phyloP scores from a whole-genome alignment of 2,329 filamentous ascomycete species.

The Ascochyta lentis region DNA sequence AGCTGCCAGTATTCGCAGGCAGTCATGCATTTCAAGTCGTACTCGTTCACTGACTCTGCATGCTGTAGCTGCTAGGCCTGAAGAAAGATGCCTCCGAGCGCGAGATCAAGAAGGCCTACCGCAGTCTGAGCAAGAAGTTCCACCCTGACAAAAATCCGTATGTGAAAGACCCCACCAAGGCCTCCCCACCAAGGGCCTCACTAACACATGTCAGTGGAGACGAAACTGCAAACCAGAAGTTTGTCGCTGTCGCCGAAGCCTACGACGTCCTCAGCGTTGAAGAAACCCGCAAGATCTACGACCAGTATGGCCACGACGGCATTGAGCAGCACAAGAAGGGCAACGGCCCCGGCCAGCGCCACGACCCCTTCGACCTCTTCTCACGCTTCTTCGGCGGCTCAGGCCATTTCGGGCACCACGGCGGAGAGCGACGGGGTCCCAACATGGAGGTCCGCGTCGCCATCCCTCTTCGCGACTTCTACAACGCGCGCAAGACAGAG shows the following conservation, averaged over 20 bases:
- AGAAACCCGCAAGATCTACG: conserved; percentile 86
- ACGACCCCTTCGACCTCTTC: conserved; percentile 95
- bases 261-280: conserved; percentile 88
- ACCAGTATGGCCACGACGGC: conserved; percentile 91
- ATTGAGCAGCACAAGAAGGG: conserved; percentile 82
- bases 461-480: conserved; percentile 87
- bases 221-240: conserved; percentile 82
- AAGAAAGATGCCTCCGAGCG: conserved; percentile 79
- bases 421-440: conserved; percentile 80
- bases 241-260: conserved; percentile 91
- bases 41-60: conserved; percentile 21
- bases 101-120: conserved; percentile 93
- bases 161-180: conserved; percentile 43
- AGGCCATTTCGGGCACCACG: conserved; percentile 79
- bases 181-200: background rate
- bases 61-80: conserved; percentile 75
- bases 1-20: background rate
- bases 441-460: conserved; percentile 87
- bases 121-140: conserved; percentile 89
- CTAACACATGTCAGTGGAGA: conserved; percentile 66
- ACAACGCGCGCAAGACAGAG: conserved; percentile 84
- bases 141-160: conserved; percentile 99
- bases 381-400: conserved; percentile 94
- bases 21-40: background rate
- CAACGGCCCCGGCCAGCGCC: conserved; percentile 63